These are phyloP conservation scores for Calonectria pseudoreteaudii DNA, from an alignment of 2,329 filamentous ascomycete genomes.

Conservation along the genomic window DNA sequence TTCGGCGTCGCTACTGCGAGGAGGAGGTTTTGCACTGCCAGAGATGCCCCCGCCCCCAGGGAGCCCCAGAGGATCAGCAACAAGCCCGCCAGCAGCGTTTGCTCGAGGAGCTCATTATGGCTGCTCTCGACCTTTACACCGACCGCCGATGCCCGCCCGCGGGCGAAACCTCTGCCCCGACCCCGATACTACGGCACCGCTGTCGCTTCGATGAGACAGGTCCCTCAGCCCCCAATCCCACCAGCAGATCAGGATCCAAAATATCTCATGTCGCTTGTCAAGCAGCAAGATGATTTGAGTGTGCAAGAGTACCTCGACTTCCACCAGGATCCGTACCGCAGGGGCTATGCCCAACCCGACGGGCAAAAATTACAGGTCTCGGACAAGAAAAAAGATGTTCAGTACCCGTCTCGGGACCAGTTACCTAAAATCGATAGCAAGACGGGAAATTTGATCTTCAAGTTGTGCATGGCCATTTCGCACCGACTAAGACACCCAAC, in stretches of 20 bases:
- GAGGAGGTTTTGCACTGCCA: constrained; percentile 40
- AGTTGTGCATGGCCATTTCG: constrained; percentile 56
- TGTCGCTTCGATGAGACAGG: constrained; percentile 28
- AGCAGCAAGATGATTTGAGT: constrained; percentile 58
- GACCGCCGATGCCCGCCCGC: constrained; percentile 35
- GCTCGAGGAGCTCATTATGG: constrained; percentile 52
- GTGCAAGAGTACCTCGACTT: constrained; percentile 66
- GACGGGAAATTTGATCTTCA: constrained; percentile 50
- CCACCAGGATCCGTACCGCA: constrained; percentile 64
- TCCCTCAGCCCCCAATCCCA: constrained; percentile 18
- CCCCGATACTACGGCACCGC: constrained; percentile 45
- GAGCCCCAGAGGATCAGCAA: constrained; percentile 28
- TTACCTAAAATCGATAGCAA: constrained; percentile 50
- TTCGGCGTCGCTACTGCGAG: constrained; percentile 40
- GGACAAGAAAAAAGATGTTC: constrained; percentile 60
- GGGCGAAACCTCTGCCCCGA: constrained; percentile 23
- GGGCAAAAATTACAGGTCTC: constrained; percentile 63
- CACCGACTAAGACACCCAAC: constrained; percentile 56
- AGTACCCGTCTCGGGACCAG: constrained; percentile 58
- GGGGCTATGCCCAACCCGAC: constrained; percentile 64
- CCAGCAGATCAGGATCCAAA: constrained; percentile 19
- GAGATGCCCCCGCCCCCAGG: constrained; percentile 27
- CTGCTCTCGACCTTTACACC: constrained; percentile 56
- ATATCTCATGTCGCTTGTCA: constrained; percentile 63
- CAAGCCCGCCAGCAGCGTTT: constrained; percentile 33